A percentile compares a stretch with the other conserved stretches of the same genome.
phyloP scores from a whole-genome alignment of 2,329 filamentous ascomycete species.

The Aspergillus pseudoglaucus region DNA sequence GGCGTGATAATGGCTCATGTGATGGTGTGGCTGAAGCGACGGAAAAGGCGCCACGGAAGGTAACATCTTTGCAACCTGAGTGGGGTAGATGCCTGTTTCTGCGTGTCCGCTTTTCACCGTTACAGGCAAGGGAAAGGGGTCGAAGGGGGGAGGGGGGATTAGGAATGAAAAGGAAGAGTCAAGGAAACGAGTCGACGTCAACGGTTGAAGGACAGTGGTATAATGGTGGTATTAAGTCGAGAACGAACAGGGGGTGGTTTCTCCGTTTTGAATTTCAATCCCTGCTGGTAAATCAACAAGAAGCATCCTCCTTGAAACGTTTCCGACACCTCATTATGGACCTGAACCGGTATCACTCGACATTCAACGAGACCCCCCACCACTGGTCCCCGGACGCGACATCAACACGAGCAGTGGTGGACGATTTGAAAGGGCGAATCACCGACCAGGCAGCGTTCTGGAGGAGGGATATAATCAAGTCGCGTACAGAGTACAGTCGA shows the following conservation, averaged over 20 bases:
- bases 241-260: slow-evolving; percentile 7
- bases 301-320: slow-evolving; percentile 38
- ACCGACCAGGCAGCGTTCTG: slow-evolving; percentile 5
- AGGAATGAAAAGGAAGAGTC: no score
- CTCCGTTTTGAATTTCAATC: not conserved
- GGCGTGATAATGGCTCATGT: slow-evolving; percentile 26
- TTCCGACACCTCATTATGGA: slow-evolving; percentile 42
- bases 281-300: slow-evolving; percentile 24
- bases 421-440: slow-evolving; percentile 12
- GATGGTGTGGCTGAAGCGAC: slow-evolving; percentile 37
- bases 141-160: no score
- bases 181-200: slow-evolving; percentile 9
- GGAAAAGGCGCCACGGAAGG: slow-evolving; percentile 42
- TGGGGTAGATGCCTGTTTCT: slow-evolving; percentile 1
- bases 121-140: slow-evolving; percentile 1
- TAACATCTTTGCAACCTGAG: slow-evolving; percentile 35
- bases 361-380: slow-evolving; percentile 25
- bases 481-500: not conserved
- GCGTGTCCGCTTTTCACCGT: slow-evolving; percentile 8
- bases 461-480: slow-evolving; percentile 1
- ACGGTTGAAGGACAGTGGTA: no score
- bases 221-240: slow-evolving; percentile 8
- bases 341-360: slow-evolving; percentile 15
- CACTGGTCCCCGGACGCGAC: slow-evolving; percentile 17
- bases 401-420: slow-evolving; percentile 17